Percentiles rank a stretch among this genome's conserved stretches.
phyloP scores from a whole-genome alignment of 2,329 filamentous ascomycete species.

The Fusarium succisae region DNA sequence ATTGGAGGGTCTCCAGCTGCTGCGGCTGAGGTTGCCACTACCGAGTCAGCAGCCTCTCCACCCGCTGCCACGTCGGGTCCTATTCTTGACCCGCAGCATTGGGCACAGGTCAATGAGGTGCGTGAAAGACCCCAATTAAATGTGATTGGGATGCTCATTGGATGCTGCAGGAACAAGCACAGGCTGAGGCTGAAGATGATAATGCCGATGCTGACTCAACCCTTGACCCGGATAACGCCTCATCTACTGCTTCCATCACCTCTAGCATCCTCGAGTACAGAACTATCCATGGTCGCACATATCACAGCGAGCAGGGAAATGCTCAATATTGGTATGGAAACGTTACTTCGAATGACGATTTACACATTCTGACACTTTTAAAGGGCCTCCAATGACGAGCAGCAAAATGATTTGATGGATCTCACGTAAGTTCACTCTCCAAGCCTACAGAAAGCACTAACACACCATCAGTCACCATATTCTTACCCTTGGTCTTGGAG shows the following conservation, averaged over 20 bases:
- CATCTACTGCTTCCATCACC: slow-evolving; percentile 31
- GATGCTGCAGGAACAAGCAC: neutral
- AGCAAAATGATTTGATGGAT: slow-evolving; percentile 37
- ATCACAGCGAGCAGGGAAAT: slow-evolving; percentile 35
- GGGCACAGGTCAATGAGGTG: slow-evolving; percentile 31
- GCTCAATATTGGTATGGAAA: slow-evolving; percentile 38
- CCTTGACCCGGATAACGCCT: slow-evolving; percentile 12
- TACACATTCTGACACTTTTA: neutral
- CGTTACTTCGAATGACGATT: no score
- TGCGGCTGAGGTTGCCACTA: no score
- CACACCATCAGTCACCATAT: slow-evolving; percentile 22
- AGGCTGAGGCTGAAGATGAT: neutral
- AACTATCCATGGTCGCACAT: slow-evolving; percentile 36
- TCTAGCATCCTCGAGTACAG: slow-evolving; percentile 38
- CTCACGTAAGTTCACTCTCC: slow-evolving; percentile 9
- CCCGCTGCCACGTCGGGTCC: neutral
- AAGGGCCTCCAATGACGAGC: slow-evolving; percentile 39
- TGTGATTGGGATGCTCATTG: neutral
- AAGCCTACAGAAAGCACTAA: neutral
- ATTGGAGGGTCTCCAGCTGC: no score
- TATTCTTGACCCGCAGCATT: slow-evolving; percentile 33
- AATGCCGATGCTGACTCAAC: slow-evolving; percentile 3
- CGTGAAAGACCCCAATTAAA: neutral
- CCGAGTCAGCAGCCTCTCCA: no score
- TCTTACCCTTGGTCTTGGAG: slow-evolving; percentile 32